Conservation (phyloP, 441 rosid species). For the Erysimum pusillum region DNA sequence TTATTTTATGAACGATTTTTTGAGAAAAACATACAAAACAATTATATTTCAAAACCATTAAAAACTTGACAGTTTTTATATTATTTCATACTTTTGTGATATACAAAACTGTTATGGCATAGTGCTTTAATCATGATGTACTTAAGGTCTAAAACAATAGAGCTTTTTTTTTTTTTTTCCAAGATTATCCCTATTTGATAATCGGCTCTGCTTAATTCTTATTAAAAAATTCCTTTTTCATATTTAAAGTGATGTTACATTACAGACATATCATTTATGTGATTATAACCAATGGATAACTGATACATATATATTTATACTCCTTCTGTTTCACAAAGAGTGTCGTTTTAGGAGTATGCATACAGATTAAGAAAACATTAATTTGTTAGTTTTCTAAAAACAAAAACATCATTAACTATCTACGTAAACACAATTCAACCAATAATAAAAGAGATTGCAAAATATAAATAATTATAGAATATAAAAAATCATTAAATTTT, state of each 20-base stretch:
- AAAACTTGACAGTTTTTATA: not conserved
- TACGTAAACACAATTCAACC: too few relatives aligned
- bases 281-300: not conserved
- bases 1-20: not conserved
- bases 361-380: too few relatives aligned
- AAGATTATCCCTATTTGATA: not conserved
- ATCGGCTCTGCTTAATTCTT: not conserved
- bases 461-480: too few relatives aligned
- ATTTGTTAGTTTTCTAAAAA: too few relatives aligned
- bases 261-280: not conserved
- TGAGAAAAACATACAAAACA: not conserved
- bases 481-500: too few relatives aligned
- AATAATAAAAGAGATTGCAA: too few relatives aligned
- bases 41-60: too few relatives aligned
- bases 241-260: not conserved
- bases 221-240: not conserved
- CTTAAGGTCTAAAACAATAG: not conserved
- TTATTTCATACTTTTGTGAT: not conserved
- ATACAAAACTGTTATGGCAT: not conserved
- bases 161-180: not conserved
- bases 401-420: too few relatives aligned
- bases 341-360: too few relatives aligned
- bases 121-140: too few relatives aligned
- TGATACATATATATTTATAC: not conserved
- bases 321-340: too few relatives aligned